Conservation (phyloP, 2,329 filamentous ascomycete species). For the Zasmidium cellare region DNA sequence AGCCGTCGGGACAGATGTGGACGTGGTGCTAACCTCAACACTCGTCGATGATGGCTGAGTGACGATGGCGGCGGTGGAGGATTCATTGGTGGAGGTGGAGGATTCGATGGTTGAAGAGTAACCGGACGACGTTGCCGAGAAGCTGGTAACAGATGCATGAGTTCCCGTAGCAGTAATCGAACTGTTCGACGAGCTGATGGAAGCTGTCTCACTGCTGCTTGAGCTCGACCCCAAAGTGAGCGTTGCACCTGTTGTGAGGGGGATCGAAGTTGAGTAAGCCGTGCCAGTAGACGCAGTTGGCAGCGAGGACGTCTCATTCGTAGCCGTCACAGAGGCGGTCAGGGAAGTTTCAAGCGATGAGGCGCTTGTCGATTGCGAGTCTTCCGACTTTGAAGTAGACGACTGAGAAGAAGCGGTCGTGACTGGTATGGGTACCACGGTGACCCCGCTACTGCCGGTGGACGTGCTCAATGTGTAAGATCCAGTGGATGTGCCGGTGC, state of each 20-base stretch:
- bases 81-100: constrained; percentile 6
- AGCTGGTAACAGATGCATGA: background rate
- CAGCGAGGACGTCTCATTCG: constrained; percentile 4
- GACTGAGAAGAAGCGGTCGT: constrained; percentile 15
- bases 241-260: constrained; percentile 19
- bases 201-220: constrained; percentile 2
- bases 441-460: constrained; percentile 19
- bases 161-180: constrained; percentile 1
- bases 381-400: background rate
- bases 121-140: background rate
- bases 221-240: constrained; percentile 12
- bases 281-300: background rate
- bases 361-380: background rate
- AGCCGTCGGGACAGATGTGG: background rate
- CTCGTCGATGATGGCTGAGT: constrained; percentile 7
- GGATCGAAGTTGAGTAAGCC: constrained; percentile 14
- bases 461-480: constrained; percentile 20
- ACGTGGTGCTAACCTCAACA: constrained; percentile 11
- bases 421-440: constrained; percentile 25
- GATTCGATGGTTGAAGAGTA: constrained; percentile 3
- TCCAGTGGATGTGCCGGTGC: constrained; percentile 12
- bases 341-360: background rate
- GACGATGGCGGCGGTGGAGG: background rate
- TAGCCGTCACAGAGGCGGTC: constrained; percentile 15
- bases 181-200: background rate